These are phyloP conservation scores for Cladophialophora chaetospira DNA, from an alignment of 2,329 filamentous ascomycete species.

Conservation along the genomic window DNA sequence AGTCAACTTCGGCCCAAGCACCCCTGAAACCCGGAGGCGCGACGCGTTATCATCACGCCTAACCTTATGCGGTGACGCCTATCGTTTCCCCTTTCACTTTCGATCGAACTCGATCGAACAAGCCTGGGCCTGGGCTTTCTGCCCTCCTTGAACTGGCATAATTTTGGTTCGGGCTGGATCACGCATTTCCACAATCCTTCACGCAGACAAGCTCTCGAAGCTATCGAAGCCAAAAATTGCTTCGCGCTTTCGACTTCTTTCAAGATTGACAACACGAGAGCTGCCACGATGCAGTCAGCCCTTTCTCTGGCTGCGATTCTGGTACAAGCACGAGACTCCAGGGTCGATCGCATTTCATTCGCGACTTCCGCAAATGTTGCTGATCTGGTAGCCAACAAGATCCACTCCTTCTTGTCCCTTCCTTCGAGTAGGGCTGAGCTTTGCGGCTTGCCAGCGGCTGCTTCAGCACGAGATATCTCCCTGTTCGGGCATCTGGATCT, in stretches of 20 bases:
- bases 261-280: too few species aligned
- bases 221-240: constrained; percentile 5
- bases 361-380: too few species aligned
- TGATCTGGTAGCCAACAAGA: too few species aligned
- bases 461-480: too few species aligned
- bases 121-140: background rate
- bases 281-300: too few species aligned
- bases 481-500: background rate
- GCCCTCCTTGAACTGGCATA: too few species aligned
- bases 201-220: constrained; percentile 5
- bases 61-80: background rate
- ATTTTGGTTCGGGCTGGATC: background rate
- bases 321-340: too few species aligned
- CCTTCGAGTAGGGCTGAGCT: too few species aligned
- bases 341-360: too few species aligned
- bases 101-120: background rate
- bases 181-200: background rate
- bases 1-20: background rate
- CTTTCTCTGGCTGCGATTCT: too few species aligned
- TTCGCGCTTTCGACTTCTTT: background rate
- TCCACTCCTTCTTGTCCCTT: too few species aligned
- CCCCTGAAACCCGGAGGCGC: background rate
- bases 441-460: background rate
- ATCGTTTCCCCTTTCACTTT: background rate
- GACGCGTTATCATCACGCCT: background rate